Conservation (phyloP, 2,329 filamentous ascomycete genomes). For the Phialocephala sp. region DNA sequence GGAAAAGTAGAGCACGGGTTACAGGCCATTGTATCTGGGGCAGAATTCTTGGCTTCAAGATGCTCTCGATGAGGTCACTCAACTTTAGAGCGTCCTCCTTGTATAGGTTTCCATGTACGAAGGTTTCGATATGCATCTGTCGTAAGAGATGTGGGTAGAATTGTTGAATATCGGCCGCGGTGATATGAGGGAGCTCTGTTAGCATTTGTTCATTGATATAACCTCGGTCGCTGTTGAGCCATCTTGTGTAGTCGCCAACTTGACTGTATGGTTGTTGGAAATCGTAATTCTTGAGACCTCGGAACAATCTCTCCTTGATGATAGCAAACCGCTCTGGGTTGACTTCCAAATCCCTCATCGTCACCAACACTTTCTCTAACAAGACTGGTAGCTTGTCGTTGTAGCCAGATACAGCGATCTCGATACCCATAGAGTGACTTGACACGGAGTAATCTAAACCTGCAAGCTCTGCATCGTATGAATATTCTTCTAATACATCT, state of each 20-base stretch:
- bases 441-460: constrained; percentile 84
- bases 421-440: constrained; percentile 74
- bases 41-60: constrained; percentile 74
- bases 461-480: constrained; percentile 93
- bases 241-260: constrained; percentile 81
- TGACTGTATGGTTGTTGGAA: constrained; percentile 89
- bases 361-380: constrained; percentile 84
- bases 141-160: constrained; percentile 83
- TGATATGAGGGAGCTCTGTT: constrained; percentile 76
- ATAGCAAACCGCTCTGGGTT: constrained; percentile 89
- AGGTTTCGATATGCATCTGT: constrained; percentile 85
- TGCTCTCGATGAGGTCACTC: constrained; percentile 81
- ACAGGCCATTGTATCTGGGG: constrained; percentile 82
- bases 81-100: constrained; percentile 90
- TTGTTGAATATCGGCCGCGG: constrained; percentile 72
- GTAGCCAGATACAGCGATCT: constrained; percentile 84
- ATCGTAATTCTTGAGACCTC: constrained; percentile 84
- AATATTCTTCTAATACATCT: constrained; percentile 89
- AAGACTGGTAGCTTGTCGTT: constrained; percentile 95
- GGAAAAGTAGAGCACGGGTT: constrained; percentile 76
- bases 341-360: constrained; percentile 83
- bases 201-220: constrained; percentile 82
- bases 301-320: constrained; percentile 81
- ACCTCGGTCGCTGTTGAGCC: constrained; percentile 77
- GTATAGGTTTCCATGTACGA: constrained; percentile 91